Evolutionary conservation across 2,329 filamentous ascomycete species (phyloP).

Genomic region (Fusarium domesticum): DNA sequence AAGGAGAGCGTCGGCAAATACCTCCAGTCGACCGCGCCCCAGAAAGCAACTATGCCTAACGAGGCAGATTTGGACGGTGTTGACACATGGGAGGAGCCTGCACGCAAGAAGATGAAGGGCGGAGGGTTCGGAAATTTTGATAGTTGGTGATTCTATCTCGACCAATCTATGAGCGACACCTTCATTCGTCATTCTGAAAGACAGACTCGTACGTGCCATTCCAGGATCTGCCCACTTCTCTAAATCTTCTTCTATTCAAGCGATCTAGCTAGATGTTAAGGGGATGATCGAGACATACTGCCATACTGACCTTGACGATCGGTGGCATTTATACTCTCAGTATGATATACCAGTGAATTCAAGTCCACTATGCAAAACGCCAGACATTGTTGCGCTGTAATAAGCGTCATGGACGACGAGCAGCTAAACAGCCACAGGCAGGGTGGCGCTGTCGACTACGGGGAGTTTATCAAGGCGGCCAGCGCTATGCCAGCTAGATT

Average conservation of each 20-base stretch:
- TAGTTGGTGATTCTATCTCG: constrained; percentile 60
- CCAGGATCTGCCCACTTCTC: not conserved
- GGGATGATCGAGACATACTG: not conserved
- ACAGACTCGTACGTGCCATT: constrained; percentile 17
- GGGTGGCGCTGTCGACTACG: constrained; percentile 20
- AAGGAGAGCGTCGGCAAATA: constrained; percentile 71
- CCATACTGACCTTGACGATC: not conserved
- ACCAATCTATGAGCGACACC: not conserved
- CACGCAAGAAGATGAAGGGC: constrained; percentile 73
- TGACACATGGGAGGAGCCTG: constrained; percentile 66
- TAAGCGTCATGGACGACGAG: not conserved
- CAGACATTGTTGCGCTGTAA: not conserved
- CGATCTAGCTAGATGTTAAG: not conserved
- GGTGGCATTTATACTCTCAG: not conserved
- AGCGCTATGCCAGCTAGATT: constrained; percentile 1
- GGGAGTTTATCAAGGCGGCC: constrained; percentile 25
- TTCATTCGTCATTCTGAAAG: not conserved
- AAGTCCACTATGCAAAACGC: no score
- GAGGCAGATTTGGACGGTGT: constrained; percentile 62
- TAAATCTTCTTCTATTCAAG: not conserved
- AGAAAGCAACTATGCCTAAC: constrained; percentile 42
- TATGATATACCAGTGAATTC: no score
- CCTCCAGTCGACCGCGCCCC: constrained; percentile 55
- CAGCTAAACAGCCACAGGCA: constrained; percentile 30
- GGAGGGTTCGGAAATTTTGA: constrained; percentile 95